Evolutionary conservation across 1,139 yeast species (phyloP), one percentile per base, ranked within the genome.

Genomic region (Geotrichum aggregatum): DNA sequence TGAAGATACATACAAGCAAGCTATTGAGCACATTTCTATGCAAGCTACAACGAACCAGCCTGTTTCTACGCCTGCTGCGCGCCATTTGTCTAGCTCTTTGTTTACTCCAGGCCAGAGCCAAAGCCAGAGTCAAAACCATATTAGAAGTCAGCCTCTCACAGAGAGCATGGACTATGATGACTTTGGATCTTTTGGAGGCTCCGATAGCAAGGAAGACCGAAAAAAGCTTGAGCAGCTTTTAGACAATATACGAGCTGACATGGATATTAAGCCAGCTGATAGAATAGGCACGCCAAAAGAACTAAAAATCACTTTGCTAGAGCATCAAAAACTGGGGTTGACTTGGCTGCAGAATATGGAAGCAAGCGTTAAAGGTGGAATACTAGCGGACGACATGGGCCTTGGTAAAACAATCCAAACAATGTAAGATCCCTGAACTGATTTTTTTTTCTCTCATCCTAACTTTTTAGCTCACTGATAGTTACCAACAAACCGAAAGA

Each of bases 341-440:
- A 77, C 83, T 2, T 92, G 98, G 98, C 71, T 92, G 59, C 62
- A 78, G 44, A 75, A 83, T 38, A 82, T 79, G 75, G 96, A 88
- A 61, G 69, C 64, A 38, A 45, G 45, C 8, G 74, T 72, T 49
- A 76, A 76, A 57, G 98, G 97, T 26, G 96, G 96, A 1, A 76
- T 89, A 24, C 70, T 89, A 40, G 96, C 96, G 0, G 97, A 89
- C 70, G 96, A 87, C 71, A 89, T 89, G 97, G 97, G 96, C 33
- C 71, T 89, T 33, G 97, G 96, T 55, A 91, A 89, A 67, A 89
- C 97, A 0, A 82, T 89, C 41, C 97, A 89, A 68, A 79, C 88
- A 1, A 73, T 87, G 42, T 80, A 42, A 49, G 57, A 24, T 35
- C 51, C 84, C 18, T 39, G 47, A 19, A 16, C 18, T 3, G 19